Conservation (phyloP, 345 rosid species). For the Firmiana major region DNA sequence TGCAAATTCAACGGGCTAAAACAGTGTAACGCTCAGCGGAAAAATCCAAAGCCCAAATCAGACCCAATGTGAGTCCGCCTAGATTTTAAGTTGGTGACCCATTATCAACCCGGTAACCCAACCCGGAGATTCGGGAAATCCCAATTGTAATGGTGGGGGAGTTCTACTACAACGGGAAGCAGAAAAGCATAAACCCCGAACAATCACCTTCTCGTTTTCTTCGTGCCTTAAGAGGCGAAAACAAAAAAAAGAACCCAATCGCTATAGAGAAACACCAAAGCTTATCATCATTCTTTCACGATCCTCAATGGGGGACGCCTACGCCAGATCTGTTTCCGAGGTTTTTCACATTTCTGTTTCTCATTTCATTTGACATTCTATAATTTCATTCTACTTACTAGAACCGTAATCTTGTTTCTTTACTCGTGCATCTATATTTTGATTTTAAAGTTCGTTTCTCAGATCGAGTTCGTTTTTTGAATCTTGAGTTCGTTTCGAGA, state of each 20-base stretch:
- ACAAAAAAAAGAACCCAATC: background rate
- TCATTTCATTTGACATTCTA: constrained; percentile 1
- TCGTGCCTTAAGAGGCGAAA: background rate
- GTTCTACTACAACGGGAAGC: background rate
- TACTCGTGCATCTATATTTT: background rate
- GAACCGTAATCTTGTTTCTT: background rate
- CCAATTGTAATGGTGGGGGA: background rate
- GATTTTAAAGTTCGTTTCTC: constrained; percentile 8
- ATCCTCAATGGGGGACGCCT: constrained; percentile 80
- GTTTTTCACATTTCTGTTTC: constrained; percentile 35
- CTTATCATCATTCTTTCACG: background rate
- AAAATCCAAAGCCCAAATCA: background rate
- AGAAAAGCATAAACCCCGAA: background rate
- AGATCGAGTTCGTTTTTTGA: background rate
- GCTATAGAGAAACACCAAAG: background rate
- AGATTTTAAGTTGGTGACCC: background rate
- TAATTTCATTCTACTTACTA: background rate
- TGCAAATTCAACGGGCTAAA: background rate
- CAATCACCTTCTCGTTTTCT: background rate
- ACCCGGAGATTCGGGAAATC: too few species aligned
- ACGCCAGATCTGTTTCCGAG: constrained; percentile 92
- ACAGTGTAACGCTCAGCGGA: background rate
- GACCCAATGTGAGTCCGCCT: background rate
- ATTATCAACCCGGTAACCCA: background rate
- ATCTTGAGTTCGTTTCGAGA: background rate